Base-by-base conservation (phyloP, 805 yeast species). In the Hyphopichia homilentoma region DNA sequence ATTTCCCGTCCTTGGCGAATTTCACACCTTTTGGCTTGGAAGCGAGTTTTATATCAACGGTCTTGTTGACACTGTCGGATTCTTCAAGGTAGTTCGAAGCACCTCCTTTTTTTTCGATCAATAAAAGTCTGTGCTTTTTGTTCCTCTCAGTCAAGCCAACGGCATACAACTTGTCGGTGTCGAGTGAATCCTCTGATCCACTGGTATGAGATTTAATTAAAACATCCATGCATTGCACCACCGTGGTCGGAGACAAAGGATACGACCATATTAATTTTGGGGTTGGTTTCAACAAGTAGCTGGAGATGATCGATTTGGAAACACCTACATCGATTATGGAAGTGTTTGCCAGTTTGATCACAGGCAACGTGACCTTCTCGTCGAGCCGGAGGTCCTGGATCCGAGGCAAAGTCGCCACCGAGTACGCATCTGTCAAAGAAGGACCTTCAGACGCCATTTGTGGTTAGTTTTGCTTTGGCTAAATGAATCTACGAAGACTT, bases 181-280 rank as follows among this genome's bases (percentile, higher is more conserved):
- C 30, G 31, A 9, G 22, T 25, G n/a, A n/a, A n/a, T n/a, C n/a
- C n/a, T n/a, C n/a, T n/a, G n/a, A n/a, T n/a, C n/a, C n/a, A n/a
- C n/a, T n/a, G n/a, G n/a, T n/a, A n/a, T n/a, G n/a, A n/a, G n/a
- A n/a, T n/a, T n/a, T n/a, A n/a, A n/a, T n/a, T n/a, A n/a, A n/a
- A 6, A 47, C 48, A 25, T 61, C 77, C 57, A 75, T 48, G 28
- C 68, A 50, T 29, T 67, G 65, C 14, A 73, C 68, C 2, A 55
- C 38, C 13, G 70, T 55, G 17, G 63, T 59, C 5, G 80, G 80
- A 13, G 75, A 62, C 29, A 75, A 57, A 14, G 80, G 70, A 44
- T 65, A 61, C 3, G 79, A 70, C 80, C 80, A 75, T 24, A 67
- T 55, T 50, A 75, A 54, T 38, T 68, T 73, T n/a, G 81, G 81